Conservation (phyloP, 768 basidiomycete genomes). For the Pulveroboletus sp. region DNA sequence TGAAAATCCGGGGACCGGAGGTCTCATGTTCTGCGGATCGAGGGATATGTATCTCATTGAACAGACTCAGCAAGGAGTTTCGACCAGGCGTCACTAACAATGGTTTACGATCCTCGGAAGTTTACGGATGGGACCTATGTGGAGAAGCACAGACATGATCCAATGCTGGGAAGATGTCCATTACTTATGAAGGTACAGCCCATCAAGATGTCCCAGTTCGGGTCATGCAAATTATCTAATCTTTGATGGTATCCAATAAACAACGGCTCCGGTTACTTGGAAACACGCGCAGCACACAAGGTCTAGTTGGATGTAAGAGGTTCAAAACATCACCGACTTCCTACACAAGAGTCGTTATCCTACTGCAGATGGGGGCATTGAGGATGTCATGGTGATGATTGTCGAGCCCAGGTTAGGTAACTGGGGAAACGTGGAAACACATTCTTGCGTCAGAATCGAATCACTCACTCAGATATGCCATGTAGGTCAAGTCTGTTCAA, state of each 20-base stretch:
- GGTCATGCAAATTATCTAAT: constrained; percentile 8
- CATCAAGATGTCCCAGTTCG: background rate
- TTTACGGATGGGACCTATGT: too few species aligned
- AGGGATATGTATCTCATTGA: background rate
- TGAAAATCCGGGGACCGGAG: background rate
- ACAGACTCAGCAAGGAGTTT: background rate
- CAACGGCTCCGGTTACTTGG: constrained; percentile 10
- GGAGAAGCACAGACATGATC: too few species aligned
- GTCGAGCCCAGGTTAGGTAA: too few species aligned
- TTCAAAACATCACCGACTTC: background rate
- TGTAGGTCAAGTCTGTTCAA: background rate
- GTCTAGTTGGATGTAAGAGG: background rate
- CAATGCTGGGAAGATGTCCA: too few species aligned
- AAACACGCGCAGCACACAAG: too few species aligned
- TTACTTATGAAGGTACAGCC: background rate
- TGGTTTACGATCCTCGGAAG: too few species aligned
- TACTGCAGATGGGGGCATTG: too few species aligned
- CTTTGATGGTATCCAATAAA: constrained; percentile 1
- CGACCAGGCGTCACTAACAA: background rate
- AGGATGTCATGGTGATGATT: background rate
- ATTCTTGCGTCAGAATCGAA: background rate
- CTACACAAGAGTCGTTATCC: too few species aligned
- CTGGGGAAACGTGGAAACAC: too few species aligned
- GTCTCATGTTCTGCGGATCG: background rate
- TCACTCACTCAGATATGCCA: background rate